phyloP scores from a whole-genome alignment of 2,329 filamentous ascomycete genomes.

The Cladosporium oxysporum region DNA sequence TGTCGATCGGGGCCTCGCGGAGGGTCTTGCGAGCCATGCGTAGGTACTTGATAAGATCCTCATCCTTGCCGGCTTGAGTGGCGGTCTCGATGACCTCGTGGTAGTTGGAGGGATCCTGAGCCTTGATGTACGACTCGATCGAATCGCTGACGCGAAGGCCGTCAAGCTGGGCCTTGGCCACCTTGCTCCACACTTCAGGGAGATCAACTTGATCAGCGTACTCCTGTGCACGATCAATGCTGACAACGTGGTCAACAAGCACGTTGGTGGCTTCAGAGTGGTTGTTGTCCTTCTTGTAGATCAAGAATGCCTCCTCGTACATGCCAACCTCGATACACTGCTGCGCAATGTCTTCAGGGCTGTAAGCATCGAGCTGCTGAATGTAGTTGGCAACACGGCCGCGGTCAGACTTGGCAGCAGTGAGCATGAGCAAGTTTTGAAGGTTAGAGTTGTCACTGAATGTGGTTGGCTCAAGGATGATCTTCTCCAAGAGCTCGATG shows the following conservation, averaged over 20 bases:
- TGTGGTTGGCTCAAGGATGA: constrained; percentile 96
- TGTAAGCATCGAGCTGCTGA: constrained; percentile 84
- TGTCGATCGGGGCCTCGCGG: constrained; percentile 91
- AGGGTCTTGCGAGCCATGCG: constrained; percentile 97
- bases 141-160: constrained; percentile 89
- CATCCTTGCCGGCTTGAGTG: constrained; percentile 93
- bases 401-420: constrained; percentile 95
- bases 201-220: constrained; percentile 94
- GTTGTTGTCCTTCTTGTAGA: constrained; percentile 96
- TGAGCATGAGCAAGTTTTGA: constrained; percentile 95
- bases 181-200: constrained; percentile 96
- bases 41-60: constrained; percentile 94
- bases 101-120: constrained; percentile 89
- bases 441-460: constrained; percentile 97
- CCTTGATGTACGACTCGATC: constrained; percentile 97
- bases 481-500: constrained; percentile 98
- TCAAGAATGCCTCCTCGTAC: constrained; percentile 95
- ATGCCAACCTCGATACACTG: constrained; percentile 94
- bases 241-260: constrained; percentile 93
- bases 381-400: constrained; percentile 94
- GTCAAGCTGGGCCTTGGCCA: constrained; percentile 96
- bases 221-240: constrained; percentile 93
- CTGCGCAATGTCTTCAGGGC: constrained; percentile 85
- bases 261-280: constrained; percentile 86
- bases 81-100: constrained; percentile 94